phyloP scores from a whole-genome alignment of 2,329 filamentous ascomycete species.

The Trichoderma harzianum region DNA sequence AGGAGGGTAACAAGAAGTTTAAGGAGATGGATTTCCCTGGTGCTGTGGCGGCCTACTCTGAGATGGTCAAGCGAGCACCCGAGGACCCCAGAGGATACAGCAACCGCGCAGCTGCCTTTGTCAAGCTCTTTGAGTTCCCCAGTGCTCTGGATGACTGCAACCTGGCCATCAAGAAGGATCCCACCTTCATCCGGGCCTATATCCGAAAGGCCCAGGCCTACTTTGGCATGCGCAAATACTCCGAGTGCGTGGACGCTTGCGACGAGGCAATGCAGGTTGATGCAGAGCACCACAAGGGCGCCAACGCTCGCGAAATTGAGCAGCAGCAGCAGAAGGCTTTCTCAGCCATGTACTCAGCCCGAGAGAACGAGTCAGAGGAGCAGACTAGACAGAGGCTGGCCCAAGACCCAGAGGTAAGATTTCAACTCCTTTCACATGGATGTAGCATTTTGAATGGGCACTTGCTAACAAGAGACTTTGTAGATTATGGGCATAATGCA shows the following conservation, averaged over 20 bases:
- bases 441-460: neutral
- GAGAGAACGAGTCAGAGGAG: slow-evolving; percentile 93
- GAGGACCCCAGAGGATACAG: slow-evolving; percentile 92
- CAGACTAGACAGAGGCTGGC: slow-evolving; percentile 89
- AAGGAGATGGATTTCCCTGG: slow-evolving; percentile 95
- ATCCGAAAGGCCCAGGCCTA: slow-evolving; percentile 94
- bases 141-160: slow-evolving; percentile 91
- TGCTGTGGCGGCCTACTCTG: slow-evolving; percentile 87
- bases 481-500: slow-evolving; percentile 86
- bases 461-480: neutral
- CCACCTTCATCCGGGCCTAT: slow-evolving; percentile 91
- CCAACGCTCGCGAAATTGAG: slow-evolving; percentile 88
- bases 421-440: neutral
- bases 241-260: slow-evolving; percentile 87
- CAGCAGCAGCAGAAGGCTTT: slow-evolving; percentile 91
- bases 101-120: slow-evolving; percentile 93
- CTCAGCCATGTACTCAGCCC: slow-evolving; percentile 81
- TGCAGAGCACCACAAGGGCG: slow-evolving; percentile 61
- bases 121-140: slow-evolving; percentile 95
- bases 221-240: slow-evolving; percentile 98
- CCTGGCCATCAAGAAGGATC: slow-evolving; percentile 83
- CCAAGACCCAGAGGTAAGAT: slow-evolving; percentile 80
- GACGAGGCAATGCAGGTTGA: slow-evolving; percentile 77
- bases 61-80: slow-evolving; percentile 96
- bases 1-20: slow-evolving; percentile 94